Evolutionary conservation across 139 green algal species (phyloP), one percentile per base, ranked within the genome.

Genomic region (Chlorella sp.): DNA sequence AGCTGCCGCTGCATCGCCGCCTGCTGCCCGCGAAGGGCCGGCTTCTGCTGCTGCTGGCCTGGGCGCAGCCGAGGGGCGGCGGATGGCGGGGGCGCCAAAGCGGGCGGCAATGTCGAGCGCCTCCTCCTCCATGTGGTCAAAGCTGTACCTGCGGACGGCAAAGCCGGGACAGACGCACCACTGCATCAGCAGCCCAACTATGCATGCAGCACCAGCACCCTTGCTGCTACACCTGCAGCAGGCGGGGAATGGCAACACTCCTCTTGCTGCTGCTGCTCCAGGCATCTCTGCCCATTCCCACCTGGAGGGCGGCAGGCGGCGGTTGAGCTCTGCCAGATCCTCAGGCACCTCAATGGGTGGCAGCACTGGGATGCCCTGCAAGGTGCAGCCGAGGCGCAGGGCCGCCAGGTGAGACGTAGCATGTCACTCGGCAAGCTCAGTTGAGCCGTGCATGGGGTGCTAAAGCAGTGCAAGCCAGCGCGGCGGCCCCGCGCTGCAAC

Each of bases 331-430:
- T 0, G 36, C 24, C n/a, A 80, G 46, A 20, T 80, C 46, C 17
- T 36, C 46, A 34, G 73, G 73, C 24, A 80, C 54, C 24, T 65
- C 73, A 22, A 80, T 80, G 46, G 73, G 46, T 5, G 73, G 73
- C 73, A 80, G 73, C 46, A 80, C 34, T 7, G 46, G 46, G 6
- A 65, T n/a, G 46, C 73, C 73, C 73, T 80, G 73, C 72, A 3
- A 36, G 6, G 60, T 36, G 5, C 17, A 36, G 24, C 16, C 3
- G 51, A 3, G 38, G 1, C 4, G 32, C 41, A 77, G 41, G 40
- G 22, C 24, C 0, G 22, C 24, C 17, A 36, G 43, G 30, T 16
- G 30, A 8, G 26, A 62, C 16, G 7, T 30, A 19, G 68, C 68
- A 75, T 17, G n/a, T 1, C 19, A 9, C 38, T 70, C 64, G 43